Evolutionary conservation across 2,329 filamentous ascomycete species (phyloP), one percentile per base, ranked within the genome.

Genomic region (Sclerotinia subarctica): DNA sequence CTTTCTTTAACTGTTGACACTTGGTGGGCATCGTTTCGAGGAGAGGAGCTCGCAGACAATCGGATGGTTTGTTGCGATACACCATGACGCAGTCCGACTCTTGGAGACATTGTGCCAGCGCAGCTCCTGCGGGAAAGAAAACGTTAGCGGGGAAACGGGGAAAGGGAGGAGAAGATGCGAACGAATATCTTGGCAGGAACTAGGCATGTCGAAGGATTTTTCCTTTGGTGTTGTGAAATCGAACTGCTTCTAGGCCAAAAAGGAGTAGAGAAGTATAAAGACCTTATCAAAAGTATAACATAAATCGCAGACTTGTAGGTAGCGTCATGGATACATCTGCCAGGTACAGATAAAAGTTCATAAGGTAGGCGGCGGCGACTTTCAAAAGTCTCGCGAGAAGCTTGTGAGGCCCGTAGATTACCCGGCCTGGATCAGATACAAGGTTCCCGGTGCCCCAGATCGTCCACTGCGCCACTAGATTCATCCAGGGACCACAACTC

Each of bases 161-260:
- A 44, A 26, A 56, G 54, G 51, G 57, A 38, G 60, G 54, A 42
- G 60, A 56, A 54, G 59, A 68, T 29, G 47, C 38, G 64, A 86
- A 98, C 94, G 89, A 78, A 99, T 92, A 80, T 98, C 94, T 87
- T 94, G 92, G 83, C 95, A 99, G 71, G 94, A 97, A 80, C 91
- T 93, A 69, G 94, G 94, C 95, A 98, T 97, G 66, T 69, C 60
- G 44, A 52, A 51, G 21, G 11, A 21, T 17, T 24, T 21, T 58
- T 60, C 62, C 24, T 29, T 38, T n/a, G 17, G 15, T 11, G 26
- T 44, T 52, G 42, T 52, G 44, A 5, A 46, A 24, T 44, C 13
- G 24, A 21, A 46, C n/a, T 21, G 10, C 21, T 35, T 47, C 10
- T 26, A 46, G 17, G 51, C 3, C 51, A 2, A 21, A 67, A 38